Base-by-base conservation (phyloP, 2,329 filamentous ascomycete species). In the Penicillium palitans region DNA sequence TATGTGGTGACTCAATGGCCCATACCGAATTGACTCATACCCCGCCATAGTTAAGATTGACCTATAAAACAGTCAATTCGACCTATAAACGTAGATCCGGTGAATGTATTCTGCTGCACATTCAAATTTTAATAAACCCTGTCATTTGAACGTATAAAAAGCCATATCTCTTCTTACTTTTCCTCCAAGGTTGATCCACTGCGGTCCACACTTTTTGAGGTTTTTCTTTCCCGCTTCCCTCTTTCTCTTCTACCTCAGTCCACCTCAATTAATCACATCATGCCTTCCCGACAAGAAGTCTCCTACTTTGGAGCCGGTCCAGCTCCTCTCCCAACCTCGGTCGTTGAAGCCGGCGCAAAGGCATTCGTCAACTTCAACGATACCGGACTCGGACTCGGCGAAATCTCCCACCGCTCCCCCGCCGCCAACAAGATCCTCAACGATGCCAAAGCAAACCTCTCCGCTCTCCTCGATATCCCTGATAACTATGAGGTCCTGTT, bases 261-360 rank as follows among this genome's bases (percentile, higher is more conserved):
- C 33, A 42, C 31, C 42, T 27, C 19, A 51, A 46, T 27, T 13
- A 35, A 46, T 8, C 10, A 39, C 51, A 61, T 52, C 55, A 74
- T 93, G 90, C 87, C 89, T 69, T 80, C 84, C 63, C 83, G 91
- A 76, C 81, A 86, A 67, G 88, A 93, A 63, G 85, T 95, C 73
- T 84, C 87, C 65, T 95, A 96, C 78, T 96, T 96, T 68, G 92
- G 93, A 61, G 93, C 93, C 53, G 93, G 93, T 62, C 93, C 93
- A 49, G 92, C 93, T n/a, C 81, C 86, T 33, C 83, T 98, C 19
- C 93, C 93, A 25, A 96, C 90, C 13, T 78, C 85, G 4, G 90
- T 97, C 24, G 84, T 97, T 50, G 86, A 95, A 74, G 82, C 81
- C 45, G 92, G 91, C 51, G 87, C 91, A 1, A 75, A 86, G 72